Conservation (phyloP, 805 yeast species). For the Metschnikowia peoriensis region DNA sequence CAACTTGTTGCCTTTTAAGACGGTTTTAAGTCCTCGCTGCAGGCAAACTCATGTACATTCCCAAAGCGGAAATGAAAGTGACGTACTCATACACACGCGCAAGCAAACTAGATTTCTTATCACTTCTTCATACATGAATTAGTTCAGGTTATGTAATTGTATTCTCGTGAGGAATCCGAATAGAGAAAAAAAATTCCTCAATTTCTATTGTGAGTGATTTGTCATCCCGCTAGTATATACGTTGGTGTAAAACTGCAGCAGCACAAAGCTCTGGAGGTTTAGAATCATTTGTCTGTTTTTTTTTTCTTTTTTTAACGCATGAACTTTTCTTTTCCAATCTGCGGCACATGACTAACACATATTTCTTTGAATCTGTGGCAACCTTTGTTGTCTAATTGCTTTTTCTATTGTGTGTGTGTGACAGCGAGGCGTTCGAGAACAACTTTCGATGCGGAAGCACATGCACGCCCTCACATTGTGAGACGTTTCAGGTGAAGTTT, state of each 20-base stretch:
- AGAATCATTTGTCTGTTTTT: too few species aligned
- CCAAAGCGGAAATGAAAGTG: conserved; percentile 3
- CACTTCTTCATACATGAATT: neutral
- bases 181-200: neutral
- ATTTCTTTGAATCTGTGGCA: neutral
- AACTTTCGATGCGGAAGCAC: neutral
- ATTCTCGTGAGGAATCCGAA: neutral
- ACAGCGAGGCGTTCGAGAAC: neutral
- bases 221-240: too few species aligned
- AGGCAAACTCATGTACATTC: neutral
- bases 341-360: too few species aligned
- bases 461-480: neutral
- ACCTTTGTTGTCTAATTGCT: neutral
- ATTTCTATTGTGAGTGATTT: too few species aligned
- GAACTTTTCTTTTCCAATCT: too few species aligned
- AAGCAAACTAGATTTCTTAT: neutral
- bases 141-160: too few species aligned
- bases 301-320: too few species aligned
- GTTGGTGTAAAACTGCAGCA: too few species aligned
- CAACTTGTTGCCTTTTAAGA: conserved; percentile 2
- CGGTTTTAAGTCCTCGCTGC: conserved; percentile 3
- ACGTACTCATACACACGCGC: neutral
- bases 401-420: neutral
- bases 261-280: too few species aligned
- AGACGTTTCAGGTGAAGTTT: neutral